Evolutionary conservation across 345 rosid genomes (phyloP).

Genomic region (Diplotaxis tenuifolia): DNA sequence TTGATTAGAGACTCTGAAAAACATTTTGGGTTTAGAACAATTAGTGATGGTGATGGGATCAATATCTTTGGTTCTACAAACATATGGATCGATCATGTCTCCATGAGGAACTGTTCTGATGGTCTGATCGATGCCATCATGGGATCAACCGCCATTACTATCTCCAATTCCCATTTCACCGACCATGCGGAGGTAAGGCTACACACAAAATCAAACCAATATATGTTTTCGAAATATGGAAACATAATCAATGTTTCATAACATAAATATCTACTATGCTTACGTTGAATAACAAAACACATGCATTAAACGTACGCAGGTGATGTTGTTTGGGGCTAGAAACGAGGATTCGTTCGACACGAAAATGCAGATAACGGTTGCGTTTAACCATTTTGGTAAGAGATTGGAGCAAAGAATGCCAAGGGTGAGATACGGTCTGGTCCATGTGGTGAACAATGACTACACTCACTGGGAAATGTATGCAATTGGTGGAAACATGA

Average conservation of each 20-base stretch:
- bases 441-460: constrained; percentile 82
- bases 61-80: constrained; percentile 52
- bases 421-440: constrained; percentile 54
- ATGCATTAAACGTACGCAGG: constrained; percentile 37
- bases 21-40: constrained; percentile 55
- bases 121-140: constrained; percentile 58
- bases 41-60: constrained; percentile 72
- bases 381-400: constrained; percentile 68
- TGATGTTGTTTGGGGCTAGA: constrained; percentile 66
- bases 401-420: constrained; percentile 46
- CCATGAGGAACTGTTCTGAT: constrained; percentile 56
- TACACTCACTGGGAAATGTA: constrained; percentile 76
- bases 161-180: constrained; percentile 70
- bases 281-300: background rate
- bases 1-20: constrained; percentile 56
- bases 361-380: constrained; percentile 68
- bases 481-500: constrained; percentile 65
- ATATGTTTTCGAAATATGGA: background rate
- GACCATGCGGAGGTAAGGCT: constrained; percentile 54
- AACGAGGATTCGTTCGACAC: constrained; percentile 39
- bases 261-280: background rate
- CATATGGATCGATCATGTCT: constrained; percentile 69
- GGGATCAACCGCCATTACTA: constrained; percentile 64
- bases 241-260: background rate
- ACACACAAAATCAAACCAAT: background rate